A percentile compares a stretch with the other conserved stretches of the same genome.
phyloP scores from a whole-genome alignment of 2,329 filamentous ascomycete genomes.

The Dryadomyces quercivorus region DNA sequence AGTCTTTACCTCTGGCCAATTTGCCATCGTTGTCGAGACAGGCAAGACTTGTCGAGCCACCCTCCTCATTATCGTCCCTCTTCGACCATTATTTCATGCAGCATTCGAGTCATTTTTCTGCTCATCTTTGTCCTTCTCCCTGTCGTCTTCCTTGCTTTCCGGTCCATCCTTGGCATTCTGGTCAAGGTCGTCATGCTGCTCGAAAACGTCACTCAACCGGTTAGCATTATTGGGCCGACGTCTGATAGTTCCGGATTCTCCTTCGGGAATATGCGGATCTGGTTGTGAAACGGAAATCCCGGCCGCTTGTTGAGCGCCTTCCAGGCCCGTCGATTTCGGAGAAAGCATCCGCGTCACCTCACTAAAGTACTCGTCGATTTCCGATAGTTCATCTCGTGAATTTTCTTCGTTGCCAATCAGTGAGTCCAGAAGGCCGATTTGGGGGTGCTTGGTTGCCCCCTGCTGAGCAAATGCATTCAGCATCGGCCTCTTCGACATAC shows the following conservation, averaged over 20 bases:
- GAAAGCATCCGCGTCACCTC: too few species aligned
- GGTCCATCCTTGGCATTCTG: neutral
- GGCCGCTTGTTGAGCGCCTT: too few species aligned
- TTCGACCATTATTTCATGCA: neutral
- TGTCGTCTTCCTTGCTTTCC: neutral
- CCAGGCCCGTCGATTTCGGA: too few species aligned
- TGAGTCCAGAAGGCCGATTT: too few species aligned
- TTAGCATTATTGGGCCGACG: neutral
- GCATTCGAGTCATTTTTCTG: neutral
- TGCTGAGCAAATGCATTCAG: neutral
- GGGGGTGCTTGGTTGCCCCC: neutral
- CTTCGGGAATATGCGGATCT: conserved; percentile 3
- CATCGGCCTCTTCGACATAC: neutral
- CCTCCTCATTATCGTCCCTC: too few species aligned
- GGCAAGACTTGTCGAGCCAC: too few species aligned
- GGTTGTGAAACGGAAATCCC: conserved; percentile 5
- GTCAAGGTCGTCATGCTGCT: neutral
- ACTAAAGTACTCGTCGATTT: too few species aligned
- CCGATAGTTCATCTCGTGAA: too few species aligned
- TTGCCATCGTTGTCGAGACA: too few species aligned
- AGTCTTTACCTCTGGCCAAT: too few species aligned
- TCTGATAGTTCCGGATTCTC: neutral
- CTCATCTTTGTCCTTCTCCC: neutral
- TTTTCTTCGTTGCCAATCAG: too few species aligned
- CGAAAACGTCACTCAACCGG: neutral